Evolutionary conservation across 192 early-diverging fungal genomes (phyloP).

Genomic region (Coemansia sp.): DNA sequence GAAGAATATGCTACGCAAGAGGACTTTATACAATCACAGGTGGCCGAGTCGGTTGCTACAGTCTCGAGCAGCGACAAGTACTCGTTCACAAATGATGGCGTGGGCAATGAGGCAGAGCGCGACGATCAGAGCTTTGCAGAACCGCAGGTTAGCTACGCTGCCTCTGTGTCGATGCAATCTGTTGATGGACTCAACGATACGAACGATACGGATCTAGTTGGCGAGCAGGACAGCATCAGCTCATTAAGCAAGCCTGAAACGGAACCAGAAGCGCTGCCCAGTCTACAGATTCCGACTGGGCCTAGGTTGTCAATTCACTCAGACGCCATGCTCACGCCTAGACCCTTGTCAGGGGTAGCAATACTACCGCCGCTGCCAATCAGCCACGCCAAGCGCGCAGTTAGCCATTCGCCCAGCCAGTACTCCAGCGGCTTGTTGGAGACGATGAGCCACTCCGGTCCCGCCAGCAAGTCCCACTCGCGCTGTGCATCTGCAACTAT

Average conservation of each 20-base stretch:
- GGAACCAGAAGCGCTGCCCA: constrained; percentile 13
- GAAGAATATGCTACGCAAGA: background rate
- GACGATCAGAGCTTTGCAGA: background rate
- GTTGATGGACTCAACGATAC: background rate
- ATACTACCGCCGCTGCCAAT: constrained; percentile 8
- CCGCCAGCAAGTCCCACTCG: constrained; percentile 39
- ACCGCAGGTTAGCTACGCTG: constrained; percentile 7
- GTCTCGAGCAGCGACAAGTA: constrained; percentile 45
- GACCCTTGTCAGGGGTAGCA: background rate
- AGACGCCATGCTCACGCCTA: background rate
- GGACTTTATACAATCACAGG: background rate
- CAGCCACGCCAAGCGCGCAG: constrained; percentile 24
- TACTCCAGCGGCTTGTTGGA: constrained; percentile 19
- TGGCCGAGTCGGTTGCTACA: constrained; percentile 11
- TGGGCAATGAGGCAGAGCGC: background rate
- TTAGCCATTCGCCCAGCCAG: constrained; percentile 36
- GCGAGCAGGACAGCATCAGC: constrained; percentile 41
- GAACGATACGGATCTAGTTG: background rate
- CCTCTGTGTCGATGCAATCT: background rate
- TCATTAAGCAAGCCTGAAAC: constrained; percentile 42
- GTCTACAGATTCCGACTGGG: background rate
- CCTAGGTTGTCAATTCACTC: background rate
- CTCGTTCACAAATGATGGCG: constrained; percentile 27
- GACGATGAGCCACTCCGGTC: constrained; percentile 8
- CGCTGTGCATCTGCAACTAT: constrained; percentile 50